phyloP scores from a whole-genome alignment of 2,329 filamentous ascomycete genomes.

The Phoma sp. region DNA sequence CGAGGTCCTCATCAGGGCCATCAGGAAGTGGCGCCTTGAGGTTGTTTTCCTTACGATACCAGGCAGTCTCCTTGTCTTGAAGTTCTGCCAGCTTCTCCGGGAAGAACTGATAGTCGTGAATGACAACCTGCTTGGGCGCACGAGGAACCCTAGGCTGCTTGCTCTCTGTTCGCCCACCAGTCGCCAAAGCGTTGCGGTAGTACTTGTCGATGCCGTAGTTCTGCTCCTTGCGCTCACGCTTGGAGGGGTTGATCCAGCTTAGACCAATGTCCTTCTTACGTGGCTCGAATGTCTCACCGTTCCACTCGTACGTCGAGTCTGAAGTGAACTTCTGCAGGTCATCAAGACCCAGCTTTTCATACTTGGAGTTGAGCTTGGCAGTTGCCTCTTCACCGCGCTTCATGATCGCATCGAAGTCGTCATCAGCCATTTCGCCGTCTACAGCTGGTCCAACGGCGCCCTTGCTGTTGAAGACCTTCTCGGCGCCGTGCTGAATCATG shows the following conservation, averaged over 20 bases:
- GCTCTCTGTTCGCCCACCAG: conserved; percentile 78
- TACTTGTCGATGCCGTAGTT: conserved; percentile 99
- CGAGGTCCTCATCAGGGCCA: conserved; percentile 84
- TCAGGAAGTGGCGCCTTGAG: conserved; percentile 93
- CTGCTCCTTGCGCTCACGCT: conserved; percentile 97
- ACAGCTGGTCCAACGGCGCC: conserved; percentile 68
- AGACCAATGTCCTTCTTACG: conserved; percentile 85
- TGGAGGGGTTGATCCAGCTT: conserved; percentile 97
- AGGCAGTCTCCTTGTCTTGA: conserved; percentile 95
- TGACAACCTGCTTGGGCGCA: conserved; percentile 87
- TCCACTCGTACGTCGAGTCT: conserved; percentile 98
- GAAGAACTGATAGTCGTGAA: conserved; percentile 98
- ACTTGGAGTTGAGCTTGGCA: conserved; percentile 88
- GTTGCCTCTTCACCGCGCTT: conserved; percentile 87
- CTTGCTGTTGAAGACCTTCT: conserved; percentile 84
- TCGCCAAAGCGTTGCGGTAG: conserved; percentile 89
- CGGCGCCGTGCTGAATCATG: conserved; percentile 99
- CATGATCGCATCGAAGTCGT: conserved; percentile 90
- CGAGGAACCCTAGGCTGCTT: conserved; percentile 95
- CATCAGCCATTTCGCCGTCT: conserved; percentile 74
- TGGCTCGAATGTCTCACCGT: conserved; percentile 92
- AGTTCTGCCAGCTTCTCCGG: conserved; percentile 82
- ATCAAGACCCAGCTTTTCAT: conserved; percentile 95
- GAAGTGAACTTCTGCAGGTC: conserved; percentile 98
- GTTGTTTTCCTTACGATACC: conserved; percentile 92